phyloP scores from a whole-genome alignment of 73 alveolate species.

The Effrenium voratum region DNA sequence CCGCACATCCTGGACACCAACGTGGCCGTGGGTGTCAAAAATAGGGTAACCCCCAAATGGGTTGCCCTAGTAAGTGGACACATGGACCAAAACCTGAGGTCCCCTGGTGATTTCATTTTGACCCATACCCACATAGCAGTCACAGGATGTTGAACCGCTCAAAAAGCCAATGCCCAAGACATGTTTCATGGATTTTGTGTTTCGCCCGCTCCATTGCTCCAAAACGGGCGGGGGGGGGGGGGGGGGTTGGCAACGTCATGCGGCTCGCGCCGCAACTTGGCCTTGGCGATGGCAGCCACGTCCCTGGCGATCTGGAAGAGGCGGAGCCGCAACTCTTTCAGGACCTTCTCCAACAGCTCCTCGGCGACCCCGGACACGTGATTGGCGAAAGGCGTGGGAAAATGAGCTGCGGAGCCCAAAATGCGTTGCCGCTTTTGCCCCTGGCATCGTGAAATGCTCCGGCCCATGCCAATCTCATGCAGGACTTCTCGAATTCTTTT shows the following conservation, averaged over 20 bases:
- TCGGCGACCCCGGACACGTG: background rate
- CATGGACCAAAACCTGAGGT: too few relatives aligned
- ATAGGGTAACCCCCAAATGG: too few relatives aligned
- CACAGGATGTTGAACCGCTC: background rate
- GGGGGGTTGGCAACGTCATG: too few relatives aligned
- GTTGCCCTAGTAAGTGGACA: too few relatives aligned
- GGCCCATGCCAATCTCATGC: too few relatives aligned
- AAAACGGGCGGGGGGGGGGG: too few relatives aligned
- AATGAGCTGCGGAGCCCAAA: background rate
- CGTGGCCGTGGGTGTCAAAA: too few relatives aligned
- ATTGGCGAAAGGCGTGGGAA: background rate
- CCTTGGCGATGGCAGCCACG: constrained; percentile 75
- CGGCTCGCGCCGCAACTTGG: background rate
- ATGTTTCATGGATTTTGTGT: too few relatives aligned
- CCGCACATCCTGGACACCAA: constrained; percentile 40
- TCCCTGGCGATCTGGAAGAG: constrained; percentile 62
- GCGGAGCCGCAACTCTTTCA: constrained; percentile 33
- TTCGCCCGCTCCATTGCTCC: too few relatives aligned
- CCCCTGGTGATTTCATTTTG: background rate
- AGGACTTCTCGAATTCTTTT: too few relatives aligned
- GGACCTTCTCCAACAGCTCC: constrained; percentile 46
- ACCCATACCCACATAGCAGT: background rate
- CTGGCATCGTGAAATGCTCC: background rate
- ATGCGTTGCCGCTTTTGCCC: background rate
- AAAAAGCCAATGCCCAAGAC: background rate